Evolutionary conservation across 2,329 filamentous ascomycete species (phyloP), one percentile per base, ranked within the genome.

Genomic region (Alternaria sp.): DNA sequence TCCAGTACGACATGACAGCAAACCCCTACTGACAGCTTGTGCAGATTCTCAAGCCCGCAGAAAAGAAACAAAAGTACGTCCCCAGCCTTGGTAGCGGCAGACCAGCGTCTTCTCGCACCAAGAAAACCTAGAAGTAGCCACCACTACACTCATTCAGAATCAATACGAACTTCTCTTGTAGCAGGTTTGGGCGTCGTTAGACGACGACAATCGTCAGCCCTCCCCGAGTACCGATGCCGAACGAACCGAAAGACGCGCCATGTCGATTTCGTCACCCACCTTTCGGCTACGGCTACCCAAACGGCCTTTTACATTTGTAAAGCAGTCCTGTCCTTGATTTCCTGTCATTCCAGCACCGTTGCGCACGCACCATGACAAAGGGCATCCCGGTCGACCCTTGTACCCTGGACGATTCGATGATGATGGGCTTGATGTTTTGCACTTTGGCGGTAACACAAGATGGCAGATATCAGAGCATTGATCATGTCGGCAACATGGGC

Each of bases 41-140:
- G 11, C 59, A 97, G 93, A 98, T 99, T 80, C 87, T 99, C 85
- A 99, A 98, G 86, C 95, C 95, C 78, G 95, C 95, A 82, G 95
- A 99, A 89, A 99, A 99, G 90, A 99, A 99, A 90, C 94, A 97
- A 92, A 98, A 98, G 94, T 98, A 97, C 86, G 94, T 96, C 80
- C 87, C 89, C 84, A 86, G 85, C 84, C 86, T 90, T 82, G 89
- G 87, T 84, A 86, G 86, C 84, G 85, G 87, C 85, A 87, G 85
- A 84, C 86, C 87, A 81, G 85, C 87, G 82, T 89, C 88, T 86
- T 85, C 89, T 85, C 87, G 88, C 81, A 85, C 86, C 84, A 92
- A 90, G 82, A 85, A 87, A 81, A 88, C 65, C 54, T 70, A 87
- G 83, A 89, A 89, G 84, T 86, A 71, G 67, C 88, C 75, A 74